Percentiles rank a stretch among this genome's conserved stretches.
phyloP scores from a whole-genome alignment of 768 basidiomycete species.

The Russula vinacea region DNA sequence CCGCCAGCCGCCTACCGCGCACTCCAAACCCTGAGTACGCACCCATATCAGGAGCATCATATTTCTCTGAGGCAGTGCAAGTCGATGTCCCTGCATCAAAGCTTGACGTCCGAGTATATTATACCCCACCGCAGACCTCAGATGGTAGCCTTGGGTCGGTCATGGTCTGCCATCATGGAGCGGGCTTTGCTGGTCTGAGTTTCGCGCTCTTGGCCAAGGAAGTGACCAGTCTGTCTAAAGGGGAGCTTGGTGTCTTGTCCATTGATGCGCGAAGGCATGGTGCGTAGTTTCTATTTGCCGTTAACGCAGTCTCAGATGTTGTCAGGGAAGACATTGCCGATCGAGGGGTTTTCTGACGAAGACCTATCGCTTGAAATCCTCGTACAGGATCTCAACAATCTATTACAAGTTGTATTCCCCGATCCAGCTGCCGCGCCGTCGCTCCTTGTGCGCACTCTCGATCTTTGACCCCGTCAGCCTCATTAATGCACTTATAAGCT shows the following conservation, averaged over 20 bases:
- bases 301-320: conserved; percentile 19
- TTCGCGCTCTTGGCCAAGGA: conserved; percentile 92
- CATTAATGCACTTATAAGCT: conserved; percentile 45
- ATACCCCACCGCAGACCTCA: conserved; percentile 61
- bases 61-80: conserved; percentile 77
- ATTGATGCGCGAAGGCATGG: conserved; percentile 88
- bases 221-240: conserved; percentile 54
- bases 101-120: conserved; percentile 77
- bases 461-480: neutral
- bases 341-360: conserved; percentile 41
- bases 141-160: conserved; percentile 54
- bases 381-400: conserved; percentile 65
- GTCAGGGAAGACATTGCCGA: conserved; percentile 62
- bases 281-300: conserved; percentile 38
- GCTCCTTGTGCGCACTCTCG: conserved; percentile 58
- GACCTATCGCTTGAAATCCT: conserved; percentile 74
- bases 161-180: conserved; percentile 93
- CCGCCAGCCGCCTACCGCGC: conserved; percentile 48
- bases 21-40: conserved; percentile 59
- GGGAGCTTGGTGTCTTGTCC: conserved; percentile 77
- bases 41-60: conserved; percentile 74
- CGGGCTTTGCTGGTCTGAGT: conserved; percentile 84
- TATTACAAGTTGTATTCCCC: conserved; percentile 69
- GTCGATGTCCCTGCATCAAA: conserved; percentile 60
- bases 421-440: conserved; percentile 61